phyloP scores from a whole-genome alignment of 352 stramenopile species.

The Phytophthora pistaciae region DNA sequence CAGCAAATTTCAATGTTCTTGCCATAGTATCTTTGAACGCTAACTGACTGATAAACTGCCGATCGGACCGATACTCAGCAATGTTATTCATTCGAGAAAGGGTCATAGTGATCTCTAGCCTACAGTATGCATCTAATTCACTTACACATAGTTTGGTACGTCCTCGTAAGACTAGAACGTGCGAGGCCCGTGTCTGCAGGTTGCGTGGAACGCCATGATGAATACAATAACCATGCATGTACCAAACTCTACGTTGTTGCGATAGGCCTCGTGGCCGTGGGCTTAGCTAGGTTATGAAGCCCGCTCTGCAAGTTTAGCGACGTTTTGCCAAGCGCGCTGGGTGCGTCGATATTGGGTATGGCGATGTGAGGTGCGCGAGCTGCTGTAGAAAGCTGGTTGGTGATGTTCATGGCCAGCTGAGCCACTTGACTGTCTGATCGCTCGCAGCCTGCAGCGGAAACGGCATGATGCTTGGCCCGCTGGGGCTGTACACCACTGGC shows the following conservation, averaged over 20 bases:
- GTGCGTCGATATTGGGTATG: neutral
- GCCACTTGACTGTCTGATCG: neutral
- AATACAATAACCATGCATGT: neutral
- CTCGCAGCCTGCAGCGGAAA: neutral
- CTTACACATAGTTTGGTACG: no score
- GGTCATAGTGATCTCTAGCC: no score
- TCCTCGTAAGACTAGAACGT: no score
- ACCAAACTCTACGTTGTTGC: neutral
- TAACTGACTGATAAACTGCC: no score
- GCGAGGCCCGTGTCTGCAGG: neutral
- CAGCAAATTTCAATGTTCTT: no score
- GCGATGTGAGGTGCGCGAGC: neutral
- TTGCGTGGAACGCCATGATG: neutral
- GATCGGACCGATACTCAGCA: no score
- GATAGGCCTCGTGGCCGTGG: neutral
- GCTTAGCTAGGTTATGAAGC: neutral
- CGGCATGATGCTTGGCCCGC: neutral
- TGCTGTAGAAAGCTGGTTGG: neutral
- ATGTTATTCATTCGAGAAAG: no score
- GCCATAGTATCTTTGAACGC: no score
- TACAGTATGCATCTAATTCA: no score
- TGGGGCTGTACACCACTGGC: neutral
- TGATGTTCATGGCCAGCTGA: neutral
- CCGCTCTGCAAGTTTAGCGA: neutral
- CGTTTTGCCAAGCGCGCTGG: neutral